Evolutionary conservation across 2,329 filamentous ascomycete species (phyloP).

Genomic region (Penicillium sp.): DNA sequence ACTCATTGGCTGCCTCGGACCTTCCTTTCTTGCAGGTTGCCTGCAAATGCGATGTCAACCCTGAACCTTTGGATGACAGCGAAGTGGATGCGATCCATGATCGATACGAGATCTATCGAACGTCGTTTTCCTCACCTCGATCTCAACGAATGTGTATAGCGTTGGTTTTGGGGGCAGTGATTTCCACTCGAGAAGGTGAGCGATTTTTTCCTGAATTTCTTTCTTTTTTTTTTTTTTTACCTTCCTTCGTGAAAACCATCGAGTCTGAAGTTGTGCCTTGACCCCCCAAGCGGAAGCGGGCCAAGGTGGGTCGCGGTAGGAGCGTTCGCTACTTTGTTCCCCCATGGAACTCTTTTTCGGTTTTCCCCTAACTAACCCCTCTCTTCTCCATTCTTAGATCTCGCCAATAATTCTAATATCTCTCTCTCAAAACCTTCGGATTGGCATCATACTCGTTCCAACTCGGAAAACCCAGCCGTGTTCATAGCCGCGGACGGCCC

Average conservation of each 20-base stretch:
- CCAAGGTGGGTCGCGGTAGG: slow-evolving; percentile 29
- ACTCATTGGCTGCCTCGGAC: slow-evolving; percentile 67
- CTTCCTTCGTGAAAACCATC: background rate
- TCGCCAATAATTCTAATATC: slow-evolving; percentile 8
- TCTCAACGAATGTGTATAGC: slow-evolving; percentile 73
- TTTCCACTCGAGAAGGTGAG: slow-evolving; percentile 67
- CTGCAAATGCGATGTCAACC: slow-evolving; percentile 82
- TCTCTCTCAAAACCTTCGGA: slow-evolving; percentile 58
- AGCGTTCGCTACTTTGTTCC: slow-evolving; percentile 29
- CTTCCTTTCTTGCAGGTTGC: slow-evolving; percentile 79
- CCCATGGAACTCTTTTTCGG: slow-evolving; percentile 14
- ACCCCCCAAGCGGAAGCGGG: slow-evolving; percentile 15
- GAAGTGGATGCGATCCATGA: slow-evolving; percentile 70
- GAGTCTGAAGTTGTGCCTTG: slow-evolving; percentile 15
- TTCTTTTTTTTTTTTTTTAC: background rate
- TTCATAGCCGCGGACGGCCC: slow-evolving; percentile 45
- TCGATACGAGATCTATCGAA: slow-evolving; percentile 70
- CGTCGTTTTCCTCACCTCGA: slow-evolving; percentile 67
- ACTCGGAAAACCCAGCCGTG: slow-evolving; percentile 63
- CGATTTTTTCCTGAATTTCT: slow-evolving; percentile 14
- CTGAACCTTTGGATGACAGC: slow-evolving; percentile 52
- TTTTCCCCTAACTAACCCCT: slow-evolving; percentile 6
- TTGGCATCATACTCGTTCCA: slow-evolving; percentile 67
- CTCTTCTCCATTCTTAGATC: background rate
- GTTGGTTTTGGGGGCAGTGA: slow-evolving; percentile 68